A percentile compares a stretch with the other conserved stretches of the same genome.
phyloP scores from a whole-genome alignment of 1,284 basidiomycete genomes.

The Sphaerobolus stellatus region DNA sequence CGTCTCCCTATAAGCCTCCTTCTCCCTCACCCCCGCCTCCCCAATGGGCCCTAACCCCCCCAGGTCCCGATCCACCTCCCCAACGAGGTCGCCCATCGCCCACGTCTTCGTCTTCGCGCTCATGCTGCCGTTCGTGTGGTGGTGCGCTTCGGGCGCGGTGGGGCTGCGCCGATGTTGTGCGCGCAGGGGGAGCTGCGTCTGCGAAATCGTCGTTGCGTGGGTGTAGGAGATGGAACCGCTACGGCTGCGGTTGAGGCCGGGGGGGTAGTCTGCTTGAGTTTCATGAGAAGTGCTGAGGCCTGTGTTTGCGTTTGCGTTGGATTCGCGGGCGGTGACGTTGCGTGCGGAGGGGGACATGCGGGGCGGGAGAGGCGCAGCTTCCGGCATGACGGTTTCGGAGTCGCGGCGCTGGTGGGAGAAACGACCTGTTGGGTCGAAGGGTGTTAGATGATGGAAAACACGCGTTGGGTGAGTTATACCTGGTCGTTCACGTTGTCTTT shows the following conservation, averaged over 20 bases:
- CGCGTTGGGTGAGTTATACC: slow-evolving; percentile 34
- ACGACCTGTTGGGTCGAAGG: slow-evolving; percentile 14
- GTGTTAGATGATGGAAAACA: slow-evolving; percentile 9
- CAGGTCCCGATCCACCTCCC: slow-evolving; percentile 36
- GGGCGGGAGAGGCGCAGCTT: slow-evolving; percentile 34
- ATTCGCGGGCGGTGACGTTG: slow-evolving; percentile 2
- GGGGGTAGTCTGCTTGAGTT: not conserved
- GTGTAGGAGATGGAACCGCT: too few relatives aligned
- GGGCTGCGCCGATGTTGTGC: slow-evolving; percentile 53
- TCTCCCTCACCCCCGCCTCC: slow-evolving; percentile 31
- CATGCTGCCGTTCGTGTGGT: slow-evolving; percentile 18
- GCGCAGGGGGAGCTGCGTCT: slow-evolving; percentile 1
- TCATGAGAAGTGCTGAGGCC: not conserved
- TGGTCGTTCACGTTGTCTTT: slow-evolving; percentile 36
- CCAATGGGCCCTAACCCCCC: slow-evolving; percentile 29
- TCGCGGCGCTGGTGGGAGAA: slow-evolving; percentile 59
- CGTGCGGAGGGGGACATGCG: slow-evolving; percentile 19
- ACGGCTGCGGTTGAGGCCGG: not conserved
- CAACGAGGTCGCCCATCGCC: slow-evolving; percentile 33
- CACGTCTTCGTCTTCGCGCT: slow-evolving; percentile 43
- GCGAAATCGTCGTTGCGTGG: not conserved
- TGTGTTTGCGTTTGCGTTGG: not conserved
- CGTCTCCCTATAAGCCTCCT: slow-evolving; percentile 29
- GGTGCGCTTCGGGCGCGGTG: slow-evolving; percentile 55
- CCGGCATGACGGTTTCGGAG: slow-evolving; percentile 54